These are phyloP conservation scores for Pterocarpus macrocarpus DNA, from an alignment of 306 rosid genomes.

Conservation along the genomic window DNA sequence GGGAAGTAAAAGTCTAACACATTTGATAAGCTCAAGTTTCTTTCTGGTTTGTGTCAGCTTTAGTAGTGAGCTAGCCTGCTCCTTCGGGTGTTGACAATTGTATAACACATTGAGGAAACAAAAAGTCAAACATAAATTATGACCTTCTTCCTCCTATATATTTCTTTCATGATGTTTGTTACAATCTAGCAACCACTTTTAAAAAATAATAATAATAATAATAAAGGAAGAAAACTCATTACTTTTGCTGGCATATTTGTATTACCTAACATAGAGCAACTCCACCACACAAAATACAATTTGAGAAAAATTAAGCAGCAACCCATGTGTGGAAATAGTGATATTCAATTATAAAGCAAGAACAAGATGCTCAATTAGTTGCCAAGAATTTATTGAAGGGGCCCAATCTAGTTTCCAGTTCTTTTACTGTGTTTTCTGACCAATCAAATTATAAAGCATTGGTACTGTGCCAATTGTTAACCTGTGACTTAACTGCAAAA, in stretches of 20 bases:
- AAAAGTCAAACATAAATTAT: slow-evolving; percentile 48
- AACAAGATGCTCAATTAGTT: slow-evolving; percentile 48
- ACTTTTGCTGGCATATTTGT: slow-evolving; percentile 29
- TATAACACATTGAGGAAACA: not conserved
- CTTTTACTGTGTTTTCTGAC: slow-evolving; percentile 38
- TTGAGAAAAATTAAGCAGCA: slow-evolving; percentile 34
- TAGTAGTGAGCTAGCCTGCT: slow-evolving; percentile 24
- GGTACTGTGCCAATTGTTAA: slow-evolving; percentile 47
- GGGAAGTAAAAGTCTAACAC: no score
- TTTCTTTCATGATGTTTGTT: slow-evolving; percentile 34
- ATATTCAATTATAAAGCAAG: slow-evolving; percentile 36
- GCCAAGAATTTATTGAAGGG: slow-evolving; percentile 42
- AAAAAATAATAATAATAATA: not conserved
- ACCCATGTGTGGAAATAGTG: slow-evolving; percentile 48
- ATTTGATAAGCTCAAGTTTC: not conserved
- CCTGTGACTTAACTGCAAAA: slow-evolving; percentile 52
- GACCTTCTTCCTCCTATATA: not conserved
- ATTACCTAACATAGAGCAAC: slow-evolving; percentile 58
- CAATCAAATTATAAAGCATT: slow-evolving; percentile 37
- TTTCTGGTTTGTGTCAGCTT: slow-evolving; percentile 3
- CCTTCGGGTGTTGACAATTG: slow-evolving; percentile 41
- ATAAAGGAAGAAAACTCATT: slow-evolving; percentile 12
- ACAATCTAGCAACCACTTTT: slow-evolving; percentile 45
- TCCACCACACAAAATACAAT: slow-evolving; percentile 42
- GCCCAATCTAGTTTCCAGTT: slow-evolving; percentile 7